These are phyloP conservation scores for Venturia effusa DNA, from an alignment of 2,329 filamentous ascomycete species.

Conservation along the genomic window DNA sequence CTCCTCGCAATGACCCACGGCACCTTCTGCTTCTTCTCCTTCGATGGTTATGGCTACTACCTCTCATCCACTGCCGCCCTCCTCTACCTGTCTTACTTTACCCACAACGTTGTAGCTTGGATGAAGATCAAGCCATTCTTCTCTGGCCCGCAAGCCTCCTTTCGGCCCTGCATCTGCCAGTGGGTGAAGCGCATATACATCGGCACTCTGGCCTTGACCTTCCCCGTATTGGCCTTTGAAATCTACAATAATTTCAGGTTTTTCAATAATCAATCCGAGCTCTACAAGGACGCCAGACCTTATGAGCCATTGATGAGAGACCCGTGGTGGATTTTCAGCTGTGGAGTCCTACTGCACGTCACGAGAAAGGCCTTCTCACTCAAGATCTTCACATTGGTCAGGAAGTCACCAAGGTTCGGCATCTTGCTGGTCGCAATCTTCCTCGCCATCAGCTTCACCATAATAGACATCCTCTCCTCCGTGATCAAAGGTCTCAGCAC, in stretches of 20 bases:
- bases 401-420: conserved; percentile 52
- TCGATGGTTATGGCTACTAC: conserved; percentile 51
- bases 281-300: conserved; percentile 46
- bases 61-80: conserved; percentile 49
- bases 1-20: conserved; percentile 46
- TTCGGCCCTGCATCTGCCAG: neutral
- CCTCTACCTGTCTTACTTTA: conserved; percentile 50
- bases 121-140: conserved; percentile 55
- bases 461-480: conserved; percentile 51
- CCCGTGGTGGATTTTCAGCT: conserved; percentile 59
- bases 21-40: conserved; percentile 45
- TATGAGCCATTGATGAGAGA: conserved; percentile 45
- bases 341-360: conserved; percentile 48
- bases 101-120: conserved; percentile 59
- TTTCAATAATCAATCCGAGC: conserved; percentile 43
- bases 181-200: conserved; percentile 3
- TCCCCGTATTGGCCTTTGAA: conserved; percentile 47
- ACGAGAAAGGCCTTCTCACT: conserved; percentile 53
- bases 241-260: conserved; percentile 56
- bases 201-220: conserved; percentile 45
- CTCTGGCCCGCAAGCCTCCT: conserved; percentile 22
- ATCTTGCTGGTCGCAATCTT: conserved; percentile 51
- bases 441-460: conserved; percentile 48
- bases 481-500: conserved; percentile 29
- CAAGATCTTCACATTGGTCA: conserved; percentile 44